phyloP scores from a whole-genome alignment of 805 yeast species.

The Candida lessepsii region DNA sequence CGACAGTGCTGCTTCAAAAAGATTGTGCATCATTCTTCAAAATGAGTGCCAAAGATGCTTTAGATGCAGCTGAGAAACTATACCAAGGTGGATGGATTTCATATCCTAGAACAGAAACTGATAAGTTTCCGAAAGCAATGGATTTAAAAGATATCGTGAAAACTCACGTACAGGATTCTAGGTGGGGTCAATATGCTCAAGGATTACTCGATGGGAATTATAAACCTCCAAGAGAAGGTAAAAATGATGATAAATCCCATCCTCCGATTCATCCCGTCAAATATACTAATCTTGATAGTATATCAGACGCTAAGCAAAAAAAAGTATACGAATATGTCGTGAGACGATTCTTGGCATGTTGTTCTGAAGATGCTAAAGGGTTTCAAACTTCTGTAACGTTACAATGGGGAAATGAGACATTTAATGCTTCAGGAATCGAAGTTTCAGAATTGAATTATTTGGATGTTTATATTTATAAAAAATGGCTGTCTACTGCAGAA shows the following conservation, averaged over 20 bases:
- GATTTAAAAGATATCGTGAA: constrained; percentile 60
- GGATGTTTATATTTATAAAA: constrained; percentile 74
- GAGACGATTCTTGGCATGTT: constrained; percentile 85
- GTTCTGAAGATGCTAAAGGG: constrained; percentile 90
- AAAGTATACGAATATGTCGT: constrained; percentile 84
- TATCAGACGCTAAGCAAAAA: constrained; percentile 46
- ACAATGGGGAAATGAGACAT: constrained; percentile 77
- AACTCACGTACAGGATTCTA: constrained; percentile 53
- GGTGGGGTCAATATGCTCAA: constrained; percentile 75
- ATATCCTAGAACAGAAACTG: constrained; percentile 98
- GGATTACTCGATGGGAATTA: constrained; percentile 42
- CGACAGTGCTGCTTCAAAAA: constrained; percentile 91
- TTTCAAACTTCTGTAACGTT: constrained; percentile 57
- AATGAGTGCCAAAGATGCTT: constrained; percentile 75
- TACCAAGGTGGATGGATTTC: constrained; percentile 86
- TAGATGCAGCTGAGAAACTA: constrained; percentile 76
- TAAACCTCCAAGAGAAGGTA: constrained; percentile 74
- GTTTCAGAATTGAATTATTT: constrained; percentile 75
- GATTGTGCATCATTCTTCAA: constrained; percentile 74
- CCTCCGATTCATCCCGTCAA: constrained; percentile 95
- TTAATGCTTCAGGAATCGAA: constrained; percentile 68
- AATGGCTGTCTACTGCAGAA: constrained; percentile 68
- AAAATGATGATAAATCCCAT: constrained; percentile 91
- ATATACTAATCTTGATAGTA: constrained; percentile 32
- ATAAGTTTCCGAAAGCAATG: constrained; percentile 74